These are phyloP conservation scores for Dactylellina drechsleri DNA, from an alignment of 2,329 filamentous ascomycete species.

Conservation along the genomic window DNA sequence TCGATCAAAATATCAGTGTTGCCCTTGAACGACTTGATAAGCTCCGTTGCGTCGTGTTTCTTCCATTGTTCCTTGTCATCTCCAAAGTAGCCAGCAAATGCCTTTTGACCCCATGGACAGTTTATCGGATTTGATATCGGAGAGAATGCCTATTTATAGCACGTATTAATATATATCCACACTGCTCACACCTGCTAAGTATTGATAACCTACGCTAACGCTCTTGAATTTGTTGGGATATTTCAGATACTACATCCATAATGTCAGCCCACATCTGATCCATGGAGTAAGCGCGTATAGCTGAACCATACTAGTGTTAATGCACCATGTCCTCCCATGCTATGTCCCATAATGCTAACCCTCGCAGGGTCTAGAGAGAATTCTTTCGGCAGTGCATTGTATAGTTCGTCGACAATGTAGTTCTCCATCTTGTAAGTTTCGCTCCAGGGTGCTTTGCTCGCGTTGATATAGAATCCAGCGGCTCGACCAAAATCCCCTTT, in stretches of 20 bases:
- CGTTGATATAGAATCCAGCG: slow-evolving; percentile 94
- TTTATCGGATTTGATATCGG: slow-evolving; percentile 86
- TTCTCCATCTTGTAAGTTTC: slow-evolving; percentile 91
- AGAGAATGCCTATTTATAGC: slow-evolving; percentile 72
- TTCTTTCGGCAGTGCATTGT: slow-evolving; percentile 74
- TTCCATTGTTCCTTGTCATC: slow-evolving; percentile 79
- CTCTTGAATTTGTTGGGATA: slow-evolving; percentile 90
- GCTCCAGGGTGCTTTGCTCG: slow-evolving; percentile 77
- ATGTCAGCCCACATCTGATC: neutral
- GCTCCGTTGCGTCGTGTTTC: slow-evolving; percentile 89
- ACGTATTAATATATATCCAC: no score
- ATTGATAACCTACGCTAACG: slow-evolving; percentile 67
- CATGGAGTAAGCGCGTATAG: neutral
- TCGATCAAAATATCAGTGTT: slow-evolving; percentile 84
- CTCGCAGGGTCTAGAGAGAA: slow-evolving; percentile 77
- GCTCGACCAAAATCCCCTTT: slow-evolving; percentile 82
- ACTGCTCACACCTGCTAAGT: neutral
- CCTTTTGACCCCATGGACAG: slow-evolving; percentile 93
- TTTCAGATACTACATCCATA: slow-evolving; percentile 74
- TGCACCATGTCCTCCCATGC: slow-evolving; percentile 96
- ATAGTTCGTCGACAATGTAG: slow-evolving; percentile 91
- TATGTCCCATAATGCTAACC: slow-evolving; percentile 90
- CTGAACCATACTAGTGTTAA: slow-evolving; percentile 73
- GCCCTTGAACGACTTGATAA: slow-evolving; percentile 78
- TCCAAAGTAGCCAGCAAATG: slow-evolving; percentile 90